Evolutionary conservation across 2,329 filamentous ascomycete species (phyloP), one percentile per base, ranked within the genome.

Genomic region (Helotiales sp.): DNA sequence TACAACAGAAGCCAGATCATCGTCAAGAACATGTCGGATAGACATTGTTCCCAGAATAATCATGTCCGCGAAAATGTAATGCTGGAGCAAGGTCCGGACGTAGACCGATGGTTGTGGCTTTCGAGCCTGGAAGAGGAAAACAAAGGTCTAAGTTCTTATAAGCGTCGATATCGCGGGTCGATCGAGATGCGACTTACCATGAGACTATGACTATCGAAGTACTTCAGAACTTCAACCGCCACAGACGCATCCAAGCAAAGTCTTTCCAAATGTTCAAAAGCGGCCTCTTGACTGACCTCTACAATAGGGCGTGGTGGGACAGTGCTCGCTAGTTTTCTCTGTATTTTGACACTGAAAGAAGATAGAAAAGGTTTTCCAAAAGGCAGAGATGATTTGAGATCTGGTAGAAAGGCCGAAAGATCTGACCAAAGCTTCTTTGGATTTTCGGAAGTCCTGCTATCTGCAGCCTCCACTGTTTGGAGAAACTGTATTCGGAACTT

Each of bases 221-320:
- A 93, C 52, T 89, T 82, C 47, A 93, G 81, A 24, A 94, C 85
- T 70, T 89, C 84, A 61, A 89, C 85, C 22, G 90, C 84, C 72
- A 94, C 89, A 28, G 87, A 81, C 1, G 89, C 90, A 77, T 97
- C 93, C 64, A 86, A 82, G 69, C 91, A 91, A 30, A 97, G 80
- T 52, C 88, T 87, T 65, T 85, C 85, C 69, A 97, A 84, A 72
- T 92, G 89, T 22, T 80, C 80, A 70, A 91, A 86, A 0, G 93
- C 91, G 73, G 93, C 89, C 15, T 89, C 86, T 72, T 92, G 91
- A 28, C 86, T 87, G 2, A 94, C 82, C 62, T 93, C 85, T 11
- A 97, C 92, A 73, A 97, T 95, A 0, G 95, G 94, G 8, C 95
- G 87, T 7, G 96, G 96, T 3, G 96, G 96, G 74, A 97, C 94